Conservation (phyloP, 805 yeast genomes). For the Naumovozyma castellii region DNA sequence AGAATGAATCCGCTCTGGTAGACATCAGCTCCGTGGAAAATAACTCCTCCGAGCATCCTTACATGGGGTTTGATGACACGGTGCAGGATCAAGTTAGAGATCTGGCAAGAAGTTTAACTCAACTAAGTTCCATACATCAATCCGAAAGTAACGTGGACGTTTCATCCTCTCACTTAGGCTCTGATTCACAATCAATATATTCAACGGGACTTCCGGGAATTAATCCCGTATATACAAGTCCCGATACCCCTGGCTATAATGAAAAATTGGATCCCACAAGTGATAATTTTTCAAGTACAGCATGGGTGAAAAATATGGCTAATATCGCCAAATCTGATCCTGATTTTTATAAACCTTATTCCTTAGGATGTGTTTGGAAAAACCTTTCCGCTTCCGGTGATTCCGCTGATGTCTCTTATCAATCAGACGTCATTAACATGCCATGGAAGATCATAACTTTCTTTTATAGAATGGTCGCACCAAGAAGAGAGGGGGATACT, state of each 20-base stretch:
- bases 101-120: constrained; percentile 35
- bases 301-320: constrained; percentile 59
- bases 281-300: constrained; percentile 49
- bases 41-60: constrained; percentile 7
- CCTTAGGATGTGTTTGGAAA: constrained; percentile 50
- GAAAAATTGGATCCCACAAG: constrained; percentile 50
- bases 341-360: constrained; percentile 53
- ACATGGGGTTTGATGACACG: constrained; percentile 32
- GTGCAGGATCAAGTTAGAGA: constrained; percentile 31
- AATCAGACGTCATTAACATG: constrained; percentile 44
- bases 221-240: constrained; percentile 17
- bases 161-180: not conserved
- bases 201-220: constrained; percentile 12
- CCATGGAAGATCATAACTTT: constrained; percentile 46
- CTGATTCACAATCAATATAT: constrained; percentile 11
- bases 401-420: constrained; percentile 61
- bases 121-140: constrained; percentile 1
- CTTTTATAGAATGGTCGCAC: constrained; percentile 15
- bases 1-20: not conserved
- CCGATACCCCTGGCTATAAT: constrained; percentile 20
- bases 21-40: not conserved
- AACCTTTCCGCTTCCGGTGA: constrained; percentile 53
- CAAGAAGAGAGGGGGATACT: constrained; percentile 20
- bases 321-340: constrained; percentile 44
- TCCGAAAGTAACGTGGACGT: constrained; percentile 1